phyloP scores from a whole-genome alignment of 352 stramenopile species.

The Pythium dissimile region DNA sequence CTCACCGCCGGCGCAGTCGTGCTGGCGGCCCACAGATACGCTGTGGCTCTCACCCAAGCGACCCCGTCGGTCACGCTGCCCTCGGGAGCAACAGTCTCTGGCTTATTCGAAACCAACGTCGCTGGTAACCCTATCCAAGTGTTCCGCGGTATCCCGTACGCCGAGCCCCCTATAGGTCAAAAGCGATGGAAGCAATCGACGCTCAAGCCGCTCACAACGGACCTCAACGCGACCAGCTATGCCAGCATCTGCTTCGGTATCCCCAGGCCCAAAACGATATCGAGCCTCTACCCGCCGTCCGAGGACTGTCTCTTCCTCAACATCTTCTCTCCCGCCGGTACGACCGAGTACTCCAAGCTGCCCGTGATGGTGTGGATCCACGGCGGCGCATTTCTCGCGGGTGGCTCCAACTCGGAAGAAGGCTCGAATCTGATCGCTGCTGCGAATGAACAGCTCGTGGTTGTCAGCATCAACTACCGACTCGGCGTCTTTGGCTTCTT shows the following conservation, averaged over 20 bases:
- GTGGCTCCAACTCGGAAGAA: neutral
- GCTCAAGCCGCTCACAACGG: neutral
- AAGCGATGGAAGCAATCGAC: neutral
- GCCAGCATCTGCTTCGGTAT: neutral
- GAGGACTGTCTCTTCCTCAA: constrained; percentile 36
- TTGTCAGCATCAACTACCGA: constrained; percentile 33
- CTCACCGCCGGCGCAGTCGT: too few species aligned
- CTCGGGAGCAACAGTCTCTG: neutral
- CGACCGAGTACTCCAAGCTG: constrained; percentile 16
- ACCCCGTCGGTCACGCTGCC: neutral
- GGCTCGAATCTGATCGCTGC: neutral
- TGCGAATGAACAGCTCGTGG: too few species aligned
- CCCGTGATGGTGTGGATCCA: constrained; percentile 30
- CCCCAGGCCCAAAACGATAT: neutral
- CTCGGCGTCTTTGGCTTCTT: constrained; percentile 25
- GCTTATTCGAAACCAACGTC: neutral
- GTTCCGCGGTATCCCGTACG: constrained; percentile 4
- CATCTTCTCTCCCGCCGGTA: constrained; percentile 21
- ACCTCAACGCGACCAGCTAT: neutral
- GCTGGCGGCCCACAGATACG: too few species aligned
- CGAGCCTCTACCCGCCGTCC: neutral
- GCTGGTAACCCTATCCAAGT: neutral
- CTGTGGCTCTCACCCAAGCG: too few species aligned
- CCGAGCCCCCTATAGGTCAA: neutral
- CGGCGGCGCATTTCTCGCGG: constrained; percentile 22